Percentiles rank a stretch among this genome's conserved stretches.
Evolutionary conservation across 2,329 filamentous ascomycete species (phyloP).

Genomic region (Mycosphaerella arachidis): DNA sequence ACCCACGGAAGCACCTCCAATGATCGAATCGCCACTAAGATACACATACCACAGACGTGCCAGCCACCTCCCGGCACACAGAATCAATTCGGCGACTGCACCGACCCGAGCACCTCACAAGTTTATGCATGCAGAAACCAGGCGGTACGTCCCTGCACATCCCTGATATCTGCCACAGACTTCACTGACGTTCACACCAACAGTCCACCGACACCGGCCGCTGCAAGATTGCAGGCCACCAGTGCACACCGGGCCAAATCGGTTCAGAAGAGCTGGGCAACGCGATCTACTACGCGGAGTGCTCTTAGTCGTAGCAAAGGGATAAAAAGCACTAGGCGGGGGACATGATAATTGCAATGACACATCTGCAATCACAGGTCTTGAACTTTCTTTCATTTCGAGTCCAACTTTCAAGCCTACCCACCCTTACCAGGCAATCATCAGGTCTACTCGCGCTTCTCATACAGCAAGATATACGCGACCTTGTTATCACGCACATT

Average conservation of each 20-base stretch:
- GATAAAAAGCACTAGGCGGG: too few relatives aligned
- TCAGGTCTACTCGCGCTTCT: constrained; percentile 37
- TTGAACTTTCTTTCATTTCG: background rate
- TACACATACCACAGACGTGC: background rate
- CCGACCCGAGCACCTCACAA: background rate
- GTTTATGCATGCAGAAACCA: background rate
- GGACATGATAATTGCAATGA: too few relatives aligned
- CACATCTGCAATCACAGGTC: background rate
- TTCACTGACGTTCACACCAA: background rate
- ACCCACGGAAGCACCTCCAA: too few relatives aligned
- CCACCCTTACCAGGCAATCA: background rate
- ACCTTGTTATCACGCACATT: constrained; percentile 88
- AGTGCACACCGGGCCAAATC: background rate
- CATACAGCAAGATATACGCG: constrained; percentile 93
- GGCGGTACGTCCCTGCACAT: background rate
- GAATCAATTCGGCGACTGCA: background rate
- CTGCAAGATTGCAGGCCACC: background rate
- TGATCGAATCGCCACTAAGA: too few relatives aligned
- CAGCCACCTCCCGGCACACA: background rate
- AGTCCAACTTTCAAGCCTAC: background rate
- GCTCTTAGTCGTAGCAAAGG: background rate
- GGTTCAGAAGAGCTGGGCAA: background rate
- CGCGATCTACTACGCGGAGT: background rate
- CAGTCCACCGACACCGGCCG: background rate
- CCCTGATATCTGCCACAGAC: background rate